A percentile compares a stretch with the other conserved stretches of the same genome.
phyloP scores from a whole-genome alignment of 2,329 filamentous ascomycete species.

The Diaporthe sp. region DNA sequence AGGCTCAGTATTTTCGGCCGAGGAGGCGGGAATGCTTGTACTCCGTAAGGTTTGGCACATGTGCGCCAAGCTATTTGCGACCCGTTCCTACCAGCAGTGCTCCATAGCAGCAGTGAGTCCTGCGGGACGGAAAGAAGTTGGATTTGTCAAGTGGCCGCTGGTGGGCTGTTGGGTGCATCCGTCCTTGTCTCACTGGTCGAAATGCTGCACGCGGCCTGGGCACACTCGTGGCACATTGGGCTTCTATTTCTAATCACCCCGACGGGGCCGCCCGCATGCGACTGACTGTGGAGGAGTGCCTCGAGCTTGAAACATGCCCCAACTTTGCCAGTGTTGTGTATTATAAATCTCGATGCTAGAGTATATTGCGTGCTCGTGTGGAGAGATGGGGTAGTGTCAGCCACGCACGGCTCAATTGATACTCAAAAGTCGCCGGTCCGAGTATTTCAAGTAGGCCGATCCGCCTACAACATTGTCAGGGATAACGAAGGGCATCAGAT shows the following conservation, averaged over 20 bases:
- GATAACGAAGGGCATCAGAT: neutral
- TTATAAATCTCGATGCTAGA: conserved; percentile 13
- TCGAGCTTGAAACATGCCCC: neutral
- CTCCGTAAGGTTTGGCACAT: neutral
- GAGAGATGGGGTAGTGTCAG: conserved; percentile 22
- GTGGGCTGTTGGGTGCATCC: conserved; percentile 6
- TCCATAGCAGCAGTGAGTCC: neutral
- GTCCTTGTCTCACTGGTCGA: neutral
- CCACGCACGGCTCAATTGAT: neutral
- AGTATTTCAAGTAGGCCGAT: conserved; percentile 2
- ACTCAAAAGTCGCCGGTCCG: conserved; percentile 10
- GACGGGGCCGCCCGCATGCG: neutral
- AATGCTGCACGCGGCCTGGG: neutral
- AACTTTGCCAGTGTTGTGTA: neutral
- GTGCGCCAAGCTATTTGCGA: neutral
- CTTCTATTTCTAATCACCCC: conserved; percentile 26
- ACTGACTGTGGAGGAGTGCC: neutral
- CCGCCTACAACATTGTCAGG: neutral
- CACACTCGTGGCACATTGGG: no score
- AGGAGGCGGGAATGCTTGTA: neutral
- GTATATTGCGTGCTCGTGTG: conserved; percentile 25
- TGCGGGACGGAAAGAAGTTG: neutral
- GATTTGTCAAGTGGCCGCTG: conserved; percentile 7
- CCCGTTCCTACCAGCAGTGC: neutral
- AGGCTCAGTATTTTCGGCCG: neutral